phyloP scores from a whole-genome alignment of 164 flowering plant genomes.

The Vitis labrusca region DNA sequence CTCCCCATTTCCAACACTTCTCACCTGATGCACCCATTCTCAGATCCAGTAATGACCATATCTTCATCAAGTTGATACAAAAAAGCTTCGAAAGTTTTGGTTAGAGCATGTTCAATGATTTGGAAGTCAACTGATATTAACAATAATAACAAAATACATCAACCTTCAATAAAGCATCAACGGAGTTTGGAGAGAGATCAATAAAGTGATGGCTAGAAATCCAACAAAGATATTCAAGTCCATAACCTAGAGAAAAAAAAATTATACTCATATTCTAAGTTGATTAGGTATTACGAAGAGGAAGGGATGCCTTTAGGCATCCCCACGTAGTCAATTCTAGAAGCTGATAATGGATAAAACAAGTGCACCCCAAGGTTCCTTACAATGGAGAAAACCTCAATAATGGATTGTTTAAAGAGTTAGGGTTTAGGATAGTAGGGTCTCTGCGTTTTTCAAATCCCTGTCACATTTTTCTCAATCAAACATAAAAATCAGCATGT shows the following conservation, averaged over 20 bases:
- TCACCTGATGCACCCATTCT: slow-evolving; percentile 93
- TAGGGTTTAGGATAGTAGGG: no score
- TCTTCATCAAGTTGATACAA: slow-evolving; percentile 84
- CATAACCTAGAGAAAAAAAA: background rate
- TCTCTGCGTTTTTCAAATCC: no score
- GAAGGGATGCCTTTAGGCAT: no score
- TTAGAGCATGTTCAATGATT: background rate
- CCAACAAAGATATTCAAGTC: slow-evolving; percentile 6
- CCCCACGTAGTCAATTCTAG: no score
- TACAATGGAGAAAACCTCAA: no score
- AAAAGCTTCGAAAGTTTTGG: background rate
- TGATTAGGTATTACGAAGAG: no score
- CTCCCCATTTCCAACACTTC: background rate
- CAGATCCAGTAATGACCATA: slow-evolving; percentile 75
- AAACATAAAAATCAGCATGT: no score
- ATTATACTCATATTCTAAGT: background rate
- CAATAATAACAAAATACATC: slow-evolving; percentile 7
- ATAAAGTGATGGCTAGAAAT: slow-evolving; percentile 83
- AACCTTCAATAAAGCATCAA: slow-evolving; percentile 84
- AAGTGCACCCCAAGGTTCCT: no score
- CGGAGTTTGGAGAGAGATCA: slow-evolving; percentile 66
- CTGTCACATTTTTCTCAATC: no score
- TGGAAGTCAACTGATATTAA: background rate
- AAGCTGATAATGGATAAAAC: no score
- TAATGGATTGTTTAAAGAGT: no score